Conservation (phyloP, 768 basidiomycete species). For the Tricholoma flavovirens region DNA sequence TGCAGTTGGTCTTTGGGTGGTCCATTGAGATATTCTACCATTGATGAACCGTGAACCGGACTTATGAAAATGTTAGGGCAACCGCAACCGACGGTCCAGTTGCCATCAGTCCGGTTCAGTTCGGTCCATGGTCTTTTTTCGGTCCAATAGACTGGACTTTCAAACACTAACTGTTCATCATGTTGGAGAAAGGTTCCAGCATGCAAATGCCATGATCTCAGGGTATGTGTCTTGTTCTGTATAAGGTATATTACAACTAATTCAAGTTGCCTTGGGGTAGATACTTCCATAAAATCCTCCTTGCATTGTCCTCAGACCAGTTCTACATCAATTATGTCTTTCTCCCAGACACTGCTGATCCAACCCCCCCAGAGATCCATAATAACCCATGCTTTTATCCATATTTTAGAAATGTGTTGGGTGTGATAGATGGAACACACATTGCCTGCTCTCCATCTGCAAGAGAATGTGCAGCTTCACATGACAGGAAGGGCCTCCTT, state of each 20-base stretch:
- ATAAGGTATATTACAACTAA: neutral
- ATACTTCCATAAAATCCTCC: slow-evolving; percentile 5
- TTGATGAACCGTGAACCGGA: too few species aligned
- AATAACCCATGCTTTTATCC: slow-evolving; percentile 20
- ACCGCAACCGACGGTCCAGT: too few species aligned
- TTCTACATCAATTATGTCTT: slow-evolving; percentile 15
- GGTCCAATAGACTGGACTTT: too few species aligned
- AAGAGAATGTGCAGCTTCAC: too few species aligned
- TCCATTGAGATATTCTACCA: too few species aligned
- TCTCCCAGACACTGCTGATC: slow-evolving; percentile 5
- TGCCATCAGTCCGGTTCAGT: too few species aligned
- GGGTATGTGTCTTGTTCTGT: neutral
- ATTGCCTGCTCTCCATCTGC: slow-evolving; percentile 8
- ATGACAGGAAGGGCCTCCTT: slow-evolving; percentile 13
- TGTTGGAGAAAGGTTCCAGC: neutral
- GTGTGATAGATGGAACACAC: slow-evolving; percentile 12
- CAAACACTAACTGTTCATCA: neutral
- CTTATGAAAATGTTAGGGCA: too few species aligned
- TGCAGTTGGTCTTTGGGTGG: too few species aligned
- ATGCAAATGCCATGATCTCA: neutral
- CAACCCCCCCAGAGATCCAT: slow-evolving; percentile 7
- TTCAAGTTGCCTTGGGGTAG: neutral
- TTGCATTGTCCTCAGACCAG: slow-evolving; percentile 2
- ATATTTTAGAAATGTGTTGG: slow-evolving; percentile 11
- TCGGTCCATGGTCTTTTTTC: too few species aligned